A percentile compares a stretch with the other conserved stretches of the same genome.
phyloP scores from a whole-genome alignment of 2,329 filamentous ascomycete species.

The Aspergillus sp. region DNA sequence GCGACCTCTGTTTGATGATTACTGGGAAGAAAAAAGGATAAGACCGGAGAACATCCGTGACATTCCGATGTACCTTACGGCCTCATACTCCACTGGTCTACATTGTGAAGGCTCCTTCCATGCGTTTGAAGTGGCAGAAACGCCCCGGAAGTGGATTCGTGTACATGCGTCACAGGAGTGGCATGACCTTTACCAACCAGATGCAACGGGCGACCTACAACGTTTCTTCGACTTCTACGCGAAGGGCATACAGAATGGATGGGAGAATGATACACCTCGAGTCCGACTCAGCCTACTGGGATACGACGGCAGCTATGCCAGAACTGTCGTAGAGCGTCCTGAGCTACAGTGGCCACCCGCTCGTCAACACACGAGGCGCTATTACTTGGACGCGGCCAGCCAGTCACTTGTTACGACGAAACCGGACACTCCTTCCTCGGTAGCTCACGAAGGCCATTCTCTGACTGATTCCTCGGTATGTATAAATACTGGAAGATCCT shows the following conservation, averaged over 20 bases:
- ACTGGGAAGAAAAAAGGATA: neutral
- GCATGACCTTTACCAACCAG: constrained; percentile 26
- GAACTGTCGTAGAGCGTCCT: no score
- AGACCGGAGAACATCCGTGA: no score
- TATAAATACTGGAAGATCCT: no score
- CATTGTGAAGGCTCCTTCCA: neutral
- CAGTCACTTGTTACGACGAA: no score
- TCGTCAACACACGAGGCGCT: no score
- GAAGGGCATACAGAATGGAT: neutral
- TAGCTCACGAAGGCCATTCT: no score
- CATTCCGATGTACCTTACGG: neutral
- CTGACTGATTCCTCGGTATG: no score
- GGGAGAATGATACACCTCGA: neutral
- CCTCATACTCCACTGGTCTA: neutral
- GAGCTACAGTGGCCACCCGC: no score
- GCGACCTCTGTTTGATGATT: neutral
- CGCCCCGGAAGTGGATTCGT: constrained; percentile 1
- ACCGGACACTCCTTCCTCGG: no score
- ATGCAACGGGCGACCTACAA: constrained; percentile 22
- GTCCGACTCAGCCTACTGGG: constrained; percentile 8
- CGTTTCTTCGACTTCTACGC: constrained; percentile 16
- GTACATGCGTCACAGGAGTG: constrained; percentile 30
- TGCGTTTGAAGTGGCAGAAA: neutral
- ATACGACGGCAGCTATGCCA: neutral
- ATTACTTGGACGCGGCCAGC: no score